Evolutionary conservation across 140 eudicot genomes (phyloP), one percentile per base, ranked within the genome.

Genomic region (Anethum foeniculum): DNA sequence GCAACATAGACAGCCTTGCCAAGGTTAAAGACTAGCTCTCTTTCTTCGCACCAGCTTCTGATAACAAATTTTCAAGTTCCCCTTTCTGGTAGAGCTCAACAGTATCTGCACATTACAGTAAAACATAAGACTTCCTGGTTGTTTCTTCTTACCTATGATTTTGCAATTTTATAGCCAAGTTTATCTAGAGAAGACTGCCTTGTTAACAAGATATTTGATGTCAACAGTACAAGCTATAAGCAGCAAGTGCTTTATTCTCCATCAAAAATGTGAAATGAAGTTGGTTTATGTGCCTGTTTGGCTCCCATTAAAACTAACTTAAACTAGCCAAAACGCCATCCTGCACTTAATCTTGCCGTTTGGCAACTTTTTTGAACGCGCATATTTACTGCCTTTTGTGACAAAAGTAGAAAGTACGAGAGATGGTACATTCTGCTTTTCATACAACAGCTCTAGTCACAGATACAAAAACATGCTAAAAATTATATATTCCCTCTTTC

Each of bases 1-100:
- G 32, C 71, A 62, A 36, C 36, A 34, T 28, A 14, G 74, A 68
- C 43, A 68, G 6, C 74, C 74, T 68, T 68, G 44, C 21, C n/a
- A 3, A 71, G 47, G 16, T 47, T 11, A 18, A 15, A 67, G 77
- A 79, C 39, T 83, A 85, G 76, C 62, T 78, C 78, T 83, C 81
- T 19, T 84, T 68, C 64, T 87, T 87, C 77, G 28, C 80, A 27
- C 89, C 87, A 73, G 97, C 93, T 83, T 90, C 97, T 0, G 87
- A 83, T 48, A 95, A 77, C 90, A 95, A 79, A 41, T 88, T 83
- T 85, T 92, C 91, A 52, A 95, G 99, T 78, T 92, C 97, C 64
- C 97, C 99, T 80, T 91, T 89, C 64, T 89, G 83, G 83, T 92
- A 86, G 32, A 94, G 89, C 87, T 89, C 90, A 41, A 92, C 84